Base-by-base conservation (phyloP, 805 yeast genomes). In the Saccharomycopsis olivae region DNA sequence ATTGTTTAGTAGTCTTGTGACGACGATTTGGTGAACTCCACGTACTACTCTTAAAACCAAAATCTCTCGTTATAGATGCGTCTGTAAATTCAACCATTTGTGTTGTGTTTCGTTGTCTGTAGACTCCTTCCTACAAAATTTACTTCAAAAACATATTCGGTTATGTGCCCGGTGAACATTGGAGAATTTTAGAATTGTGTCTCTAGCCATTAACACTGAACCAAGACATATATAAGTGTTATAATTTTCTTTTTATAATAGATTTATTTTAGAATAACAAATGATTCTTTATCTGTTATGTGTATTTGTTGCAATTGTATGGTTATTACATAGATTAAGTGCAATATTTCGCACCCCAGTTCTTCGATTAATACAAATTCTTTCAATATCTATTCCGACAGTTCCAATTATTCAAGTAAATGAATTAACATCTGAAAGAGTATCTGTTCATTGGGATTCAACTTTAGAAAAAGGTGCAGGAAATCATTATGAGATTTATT, bases 1-100 rank as follows among this genome's bases (percentile, higher is more conserved):
- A 61, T 51, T 88, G 94, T 52, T 78, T 75, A 18, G 73, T 60
- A 20, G 92, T 77, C 56, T 87, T 85, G 57, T 75, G 79, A 40
- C 94, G 66, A 48, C 79, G 68, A 36, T 65, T 62, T 5, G 79
- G 68, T 1, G 68, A 60, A 44, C 65, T 69, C 57, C 75, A 66
- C 15, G 59, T 51, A 1, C 75, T 66, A 39, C 62, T 68, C 55
- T 83, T 85, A 68, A 82, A 84, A n/a, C 59, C 49, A 35, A 71
- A 72, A 0, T 64, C 19, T 54, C 55, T 10, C 6, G 8, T 11
- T 8, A 23, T 23, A n/a, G n/a, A n/a, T n/a, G n/a, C n/a, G n/a
- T n/a, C n/a, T n/a, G n/a, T n/a, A n/a, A n/a, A n/a, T n/a, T n/a
- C n/a, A n/a, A n/a, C n/a, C n/a, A n/a, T n/a, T n/a, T n/a, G n/a